phyloP scores from a whole-genome alignment of 2,329 filamentous ascomycete genomes.

The Aureobasidium melanogenum region DNA sequence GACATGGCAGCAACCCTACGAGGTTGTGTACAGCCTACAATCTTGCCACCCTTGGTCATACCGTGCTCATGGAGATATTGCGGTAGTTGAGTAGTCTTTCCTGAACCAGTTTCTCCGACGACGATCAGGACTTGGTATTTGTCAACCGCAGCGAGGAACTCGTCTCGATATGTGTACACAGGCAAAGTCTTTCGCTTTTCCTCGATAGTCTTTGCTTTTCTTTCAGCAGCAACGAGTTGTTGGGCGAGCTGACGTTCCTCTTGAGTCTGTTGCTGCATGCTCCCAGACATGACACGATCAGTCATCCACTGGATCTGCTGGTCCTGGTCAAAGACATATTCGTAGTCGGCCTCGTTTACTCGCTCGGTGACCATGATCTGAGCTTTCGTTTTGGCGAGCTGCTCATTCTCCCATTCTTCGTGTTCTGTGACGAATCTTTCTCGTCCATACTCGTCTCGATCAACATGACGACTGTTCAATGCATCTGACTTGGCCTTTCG shows the following conservation, averaged over 20 bases:
- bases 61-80: slow-evolving; percentile 91
- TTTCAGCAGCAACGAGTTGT: slow-evolving; percentile 80
- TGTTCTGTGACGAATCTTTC: slow-evolving; percentile 89
- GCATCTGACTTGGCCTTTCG: slow-evolving; percentile 80
- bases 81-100: slow-evolving; percentile 91
- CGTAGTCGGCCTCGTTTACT: slow-evolving; percentile 74
- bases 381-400: slow-evolving; percentile 76
- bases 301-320: slow-evolving; percentile 80
- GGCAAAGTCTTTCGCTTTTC: slow-evolving; percentile 85
- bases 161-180: slow-evolving; percentile 78
- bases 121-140: slow-evolving; percentile 84
- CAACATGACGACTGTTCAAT: slow-evolving; percentile 82
- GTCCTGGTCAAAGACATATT: slow-evolving; percentile 84
- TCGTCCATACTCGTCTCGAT: slow-evolving; percentile 76
- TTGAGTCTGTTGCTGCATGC: slow-evolving; percentile 56
- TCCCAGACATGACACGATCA: slow-evolving; percentile 63
- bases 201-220: slow-evolving; percentile 78
- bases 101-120: slow-evolving; percentile 88
- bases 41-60: slow-evolving; percentile 73
- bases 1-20: slow-evolving; percentile 95
- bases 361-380: slow-evolving; percentile 70
- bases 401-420: slow-evolving; percentile 91
- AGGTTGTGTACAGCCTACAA: slow-evolving; percentile 89
- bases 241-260: slow-evolving; percentile 73
- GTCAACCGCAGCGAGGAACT: slow-evolving; percentile 78